Evolutionary conservation across 257 asterid species (phyloP), one percentile per base, ranked within the genome.

Genomic region (Echium plantagineum): DNA sequence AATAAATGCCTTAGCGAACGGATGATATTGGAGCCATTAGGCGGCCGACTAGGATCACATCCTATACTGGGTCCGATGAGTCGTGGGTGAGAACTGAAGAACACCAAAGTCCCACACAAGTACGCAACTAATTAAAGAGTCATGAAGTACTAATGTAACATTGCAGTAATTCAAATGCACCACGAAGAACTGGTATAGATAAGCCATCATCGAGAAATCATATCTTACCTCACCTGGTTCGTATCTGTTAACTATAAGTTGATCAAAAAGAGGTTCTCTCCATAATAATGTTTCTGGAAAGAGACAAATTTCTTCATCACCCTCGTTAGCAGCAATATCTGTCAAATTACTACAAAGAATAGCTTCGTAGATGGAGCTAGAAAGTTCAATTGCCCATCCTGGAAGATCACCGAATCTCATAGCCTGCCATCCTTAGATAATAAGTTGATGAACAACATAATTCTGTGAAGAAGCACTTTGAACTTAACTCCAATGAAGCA

Each of bases 341-440:
- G 66, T 52, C 56, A 59, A 64, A 65, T 10, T 47, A 48, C 55
- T 57, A 60, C 70, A 59, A 16, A 65, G 68, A 62, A 81, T 69
- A 58, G 62, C 74, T 66, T 86, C 89, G 0, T 80, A 85, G 57
- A 91, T 69, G 10, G 64, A 47, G 62, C 62, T 52, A 21, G 94
- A 82, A 61, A 88, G 84, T 55, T 85, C 85, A 54, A 71, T 59
- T 20, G 98, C 96, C 95, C 98, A 88, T 15, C 65, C 67, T 35
- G 96, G 96, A 9, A 91, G 90, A 72, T 91, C 76, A 52, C 98
- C 98, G 65, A 91, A 91, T 74, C 85, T 88, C 98, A 88, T 88
- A 24, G 94, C 96, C 96, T 87, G 78, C 67, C 71, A 4, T 28
- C 15, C 15, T 38, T n/a, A 26, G 61, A 38, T 47, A 63, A 21